Base-by-base conservation (phyloP, 352 stramenopile genomes). In the Pythium folliculosum region DNA sequence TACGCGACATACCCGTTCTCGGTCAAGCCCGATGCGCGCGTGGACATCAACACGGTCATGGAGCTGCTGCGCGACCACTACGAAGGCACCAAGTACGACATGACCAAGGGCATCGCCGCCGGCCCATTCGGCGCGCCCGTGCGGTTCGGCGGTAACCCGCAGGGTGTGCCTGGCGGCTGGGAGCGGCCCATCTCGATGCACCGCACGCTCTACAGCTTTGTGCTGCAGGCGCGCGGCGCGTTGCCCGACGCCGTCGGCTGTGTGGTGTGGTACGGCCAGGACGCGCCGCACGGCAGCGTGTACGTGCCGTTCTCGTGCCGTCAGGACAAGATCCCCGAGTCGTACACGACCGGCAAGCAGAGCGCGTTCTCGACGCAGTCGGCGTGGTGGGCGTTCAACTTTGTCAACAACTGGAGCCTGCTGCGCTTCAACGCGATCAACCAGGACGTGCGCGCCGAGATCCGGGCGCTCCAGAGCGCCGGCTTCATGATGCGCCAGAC, bases 121-220 rank as follows among this genome's bases (percentile, higher is more conserved):
- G 95, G 95, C n/a, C 92, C 94, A 5, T 98, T 98, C 73, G 90
- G 91, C 21, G 74, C 81, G 22, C 92, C 92, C 1, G 84, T 98
- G 61, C 88, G 91, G 17, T 97, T 86, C 78, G 78, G 80, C 2
- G 81, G 86, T 19, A 80, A 74, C 43, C 17, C 75, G 16, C 64
- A 81, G 19, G 81, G 78, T 25, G 75, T 89, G 27, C 58, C 76
- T 22, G 90, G 90, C 23, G 83, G 80, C 10, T 96, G 91, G 83
- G 90, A 97, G 71, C 85, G 94, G 3, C 74, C 90, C 8, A 98
- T 98, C 62, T 97, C 90, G 10, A 85, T 98, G 63, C 96, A 92
- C 63, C 90, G 94, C 23, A 98, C 92, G 27, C 54, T 91, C 14
- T 94, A 85, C 58, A 88, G 80, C 44, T 97, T 98, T 71, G 82